Base-by-base conservation (phyloP, 768 basidiomycete species). In the Suillus clintonianus region DNA sequence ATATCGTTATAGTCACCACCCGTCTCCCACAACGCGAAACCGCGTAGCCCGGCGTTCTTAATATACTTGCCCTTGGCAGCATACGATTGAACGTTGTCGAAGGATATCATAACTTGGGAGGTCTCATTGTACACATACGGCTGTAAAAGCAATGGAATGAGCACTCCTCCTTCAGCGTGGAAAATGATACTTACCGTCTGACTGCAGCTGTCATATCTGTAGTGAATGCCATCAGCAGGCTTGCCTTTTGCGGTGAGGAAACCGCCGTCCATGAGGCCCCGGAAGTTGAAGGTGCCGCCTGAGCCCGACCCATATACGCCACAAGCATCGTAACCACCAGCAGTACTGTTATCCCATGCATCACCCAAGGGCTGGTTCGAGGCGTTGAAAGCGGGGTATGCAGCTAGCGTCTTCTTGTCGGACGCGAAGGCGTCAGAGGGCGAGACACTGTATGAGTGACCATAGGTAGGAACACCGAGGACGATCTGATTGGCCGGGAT, bases 381-480 rank as follows among this genome's bases (percentile, higher is more conserved):
- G 0, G 76, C 69, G 59, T 85, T 72, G 70, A 86, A 92, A 17
- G 71, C 54, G 0, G 88, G 85, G 72, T 83, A 89, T 19, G 80
- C 48, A 17, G 71, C 76, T 13, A 89, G 74, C 15, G 70, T 77
- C 5, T 65, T 51, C 22, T 82, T 78, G 34, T 69, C 72, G n/a
- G 69, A 59, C 4, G 71, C 65, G 63, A 83, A 69, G 1, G 85
- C 85, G 43, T 76, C 70, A 10, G 64, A 67, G 4, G 72, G 54
- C 4, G 80, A 70, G 45, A 85, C 81, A 10, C 57, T 65, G 79
- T 81, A 95, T 10, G 92, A 87, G 73, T 92, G 92, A 0, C 94
- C 94, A 76, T 94, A 96, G 5, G 89, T 77, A 10, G 94, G 85
- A 3, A 96, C 86, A 57, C 92, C 94, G 9, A 97, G 85, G 14